Evolutionary conservation across 441 rosid species (phyloP), one percentile per base, ranked within the genome.

Genomic region (Biscutella laevigata): DNA sequence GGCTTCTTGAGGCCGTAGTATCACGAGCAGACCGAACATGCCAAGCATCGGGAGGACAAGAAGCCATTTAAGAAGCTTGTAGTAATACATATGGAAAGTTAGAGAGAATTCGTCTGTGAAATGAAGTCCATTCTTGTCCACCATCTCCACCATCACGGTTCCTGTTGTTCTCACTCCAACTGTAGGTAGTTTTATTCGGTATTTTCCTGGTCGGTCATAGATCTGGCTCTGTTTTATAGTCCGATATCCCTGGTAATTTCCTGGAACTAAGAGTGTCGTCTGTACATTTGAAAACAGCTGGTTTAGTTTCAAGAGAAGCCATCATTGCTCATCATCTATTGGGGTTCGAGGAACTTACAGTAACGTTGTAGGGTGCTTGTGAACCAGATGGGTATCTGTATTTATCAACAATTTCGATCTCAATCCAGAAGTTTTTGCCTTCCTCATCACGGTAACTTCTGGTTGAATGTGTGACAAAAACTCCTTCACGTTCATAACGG

Each of bases 381-480:
- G 67, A 68, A 56, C 99, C 97, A 37, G 97, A 87, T 35, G 99
- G 97, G 64, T 64, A 71, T 83, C 97, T 79, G 63, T 94, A 67
- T 39, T 70, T 73, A 65, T 94, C 97, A 16, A 89, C 83, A 57
- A 94, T 89, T 72, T 94, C 97, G 53, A 94, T 72, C 78, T 94
- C 99, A 64, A 85, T 79, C 96, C 96, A 94, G 68, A 89, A 89
- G 77, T 36, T 77, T 82, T 84, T 89, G 64, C 99, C 99, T 79
- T 94, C 99, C 71, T 94, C 99, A 45, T 94, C 99, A 7, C 89
- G 97, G 77, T 81, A 94, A 54, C 80, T 71, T 89, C 99, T 81
- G 19, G 97, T 84, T 30, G 97, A 71, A 67, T 77, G 89, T 26
- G 94, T 80, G 36, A 89, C 75, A 48, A 74, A 83, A 53, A 94